Conservation (phyloP, 1,139 yeast genomes). For the Kurtzmaniella quercitrusa region DNA sequence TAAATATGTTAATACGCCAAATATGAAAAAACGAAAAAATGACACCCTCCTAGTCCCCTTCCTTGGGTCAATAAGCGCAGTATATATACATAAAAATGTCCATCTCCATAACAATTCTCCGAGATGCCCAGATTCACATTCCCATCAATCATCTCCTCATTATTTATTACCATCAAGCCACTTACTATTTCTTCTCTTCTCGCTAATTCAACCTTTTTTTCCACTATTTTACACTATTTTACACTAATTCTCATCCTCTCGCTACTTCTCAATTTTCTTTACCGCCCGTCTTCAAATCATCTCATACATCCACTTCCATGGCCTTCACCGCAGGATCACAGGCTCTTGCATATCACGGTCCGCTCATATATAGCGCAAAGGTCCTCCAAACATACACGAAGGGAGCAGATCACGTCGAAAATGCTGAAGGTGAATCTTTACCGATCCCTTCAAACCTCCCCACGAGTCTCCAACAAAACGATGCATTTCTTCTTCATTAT, state of each 20-base stretch:
- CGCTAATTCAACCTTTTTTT: background rate
- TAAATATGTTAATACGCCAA: too few relatives aligned
- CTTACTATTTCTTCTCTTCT: too few relatives aligned
- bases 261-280: background rate
- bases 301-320: background rate
- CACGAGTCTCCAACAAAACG: conserved; percentile 29
- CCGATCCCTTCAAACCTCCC: conserved; percentile 42
- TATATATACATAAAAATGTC: too few relatives aligned
- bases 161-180: too few relatives aligned
- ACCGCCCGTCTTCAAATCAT: background rate
- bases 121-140: too few relatives aligned
- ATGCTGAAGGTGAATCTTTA: conserved; percentile 36
- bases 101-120: too few relatives aligned
- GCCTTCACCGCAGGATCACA: conserved; percentile 32
- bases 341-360: conserved; percentile 89
- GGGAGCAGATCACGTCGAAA: conserved; percentile 35
- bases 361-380: conserved; percentile 85
- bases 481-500: conserved; percentile 74
- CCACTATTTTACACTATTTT: background rate
- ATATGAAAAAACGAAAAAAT: too few relatives aligned
- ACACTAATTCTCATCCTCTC: background rate
- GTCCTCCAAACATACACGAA: conserved; percentile 63
- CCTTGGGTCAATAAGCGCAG: too few relatives aligned
- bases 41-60: too few relatives aligned
- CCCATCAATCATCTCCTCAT: too few relatives aligned